phyloP scores from a whole-genome alignment of 495 filamentous ascomycete genomes.

The Daldinia caldariorum region DNA sequence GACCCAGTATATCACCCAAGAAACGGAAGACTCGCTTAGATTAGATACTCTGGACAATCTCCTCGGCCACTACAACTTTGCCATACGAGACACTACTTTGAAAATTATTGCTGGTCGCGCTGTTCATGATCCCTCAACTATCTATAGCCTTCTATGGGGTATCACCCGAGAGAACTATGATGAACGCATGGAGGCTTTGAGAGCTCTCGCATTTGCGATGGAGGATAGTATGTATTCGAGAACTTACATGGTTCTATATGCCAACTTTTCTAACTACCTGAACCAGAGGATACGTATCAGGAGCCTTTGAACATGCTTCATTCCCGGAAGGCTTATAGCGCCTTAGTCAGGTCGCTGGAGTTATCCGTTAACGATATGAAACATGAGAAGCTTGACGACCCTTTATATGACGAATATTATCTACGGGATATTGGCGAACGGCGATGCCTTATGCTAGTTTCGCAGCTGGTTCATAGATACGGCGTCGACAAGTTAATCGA shows the following conservation, averaged over 20 bases:
- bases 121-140: slow-evolving; percentile 54
- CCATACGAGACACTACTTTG: slow-evolving; percentile 62
- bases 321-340: slow-evolving; percentile 58
- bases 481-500: slow-evolving; percentile 56
- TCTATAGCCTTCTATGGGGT: slow-evolving; percentile 58
- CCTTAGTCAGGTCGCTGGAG: slow-evolving; percentile 63
- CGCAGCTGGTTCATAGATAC: slow-evolving; percentile 55
- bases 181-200: slow-evolving; percentile 59
- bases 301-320: slow-evolving; percentile 47
- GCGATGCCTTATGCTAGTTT: slow-evolving; percentile 59
- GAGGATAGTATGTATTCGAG: slow-evolving; percentile 48
- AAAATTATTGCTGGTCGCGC: slow-evolving; percentile 64
- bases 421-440: slow-evolving; percentile 63
- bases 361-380: slow-evolving; percentile 58
- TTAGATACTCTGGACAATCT: slow-evolving; percentile 61
- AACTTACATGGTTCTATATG: neutral
- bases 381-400: slow-evolving; percentile 58
- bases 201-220: slow-evolving; percentile 56
- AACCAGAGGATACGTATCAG: slow-evolving; percentile 37
- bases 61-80: slow-evolving; percentile 61
- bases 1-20: slow-evolving; percentile 67
- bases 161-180: slow-evolving; percentile 62
- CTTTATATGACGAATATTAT: slow-evolving; percentile 61
- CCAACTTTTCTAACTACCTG: slow-evolving; percentile 17
- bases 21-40: slow-evolving; percentile 66